Percentiles rank a stretch among this genome's conserved stretches.
phyloP scores from a whole-genome alignment of 805 yeast genomes.

The Ogataea polymorpha region DNA sequence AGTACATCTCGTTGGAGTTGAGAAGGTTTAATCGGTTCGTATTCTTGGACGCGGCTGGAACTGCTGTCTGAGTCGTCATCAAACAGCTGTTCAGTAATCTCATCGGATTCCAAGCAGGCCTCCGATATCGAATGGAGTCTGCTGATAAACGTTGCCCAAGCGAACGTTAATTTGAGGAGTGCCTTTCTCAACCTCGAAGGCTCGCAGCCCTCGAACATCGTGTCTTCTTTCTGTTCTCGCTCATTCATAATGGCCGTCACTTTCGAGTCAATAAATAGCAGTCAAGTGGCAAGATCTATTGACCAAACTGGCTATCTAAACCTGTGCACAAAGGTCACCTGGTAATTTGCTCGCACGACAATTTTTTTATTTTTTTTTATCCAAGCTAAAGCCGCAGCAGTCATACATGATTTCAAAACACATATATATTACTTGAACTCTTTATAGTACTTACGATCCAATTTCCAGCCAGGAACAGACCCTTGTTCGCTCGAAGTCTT shows the following conservation, averaged over 20 bases:
- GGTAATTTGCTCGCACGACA: constrained; percentile 2
- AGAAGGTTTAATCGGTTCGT: not conserved
- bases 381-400: constrained; percentile 1
- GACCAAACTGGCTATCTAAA: not conserved
- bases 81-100: constrained; percentile 49
- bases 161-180: constrained; percentile 38
- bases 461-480: constrained; percentile 13
- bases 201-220: not conserved
- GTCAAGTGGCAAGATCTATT: not conserved
- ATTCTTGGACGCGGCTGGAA: constrained; percentile 1
- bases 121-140: constrained; percentile 44
- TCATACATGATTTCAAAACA: not conserved
- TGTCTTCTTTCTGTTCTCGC: not conserved
- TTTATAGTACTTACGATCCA: constrained; percentile 16
- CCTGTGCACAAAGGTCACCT: not conserved
- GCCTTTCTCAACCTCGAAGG: constrained; percentile 17
- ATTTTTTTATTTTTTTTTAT: not conserved
- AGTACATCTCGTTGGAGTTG: constrained; percentile 4
- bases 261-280: too few relatives aligned
- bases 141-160: constrained; percentile 35
- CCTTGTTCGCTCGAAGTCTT: constrained; percentile 7
- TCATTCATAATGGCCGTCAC: not conserved
- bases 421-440: constrained; percentile 5
- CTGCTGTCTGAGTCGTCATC: constrained; percentile 24
- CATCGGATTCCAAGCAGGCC: constrained; percentile 47